Evolutionary conservation across 2,329 filamentous ascomycete species (phyloP).

Genomic region (Grosmannia serpens): DNA sequence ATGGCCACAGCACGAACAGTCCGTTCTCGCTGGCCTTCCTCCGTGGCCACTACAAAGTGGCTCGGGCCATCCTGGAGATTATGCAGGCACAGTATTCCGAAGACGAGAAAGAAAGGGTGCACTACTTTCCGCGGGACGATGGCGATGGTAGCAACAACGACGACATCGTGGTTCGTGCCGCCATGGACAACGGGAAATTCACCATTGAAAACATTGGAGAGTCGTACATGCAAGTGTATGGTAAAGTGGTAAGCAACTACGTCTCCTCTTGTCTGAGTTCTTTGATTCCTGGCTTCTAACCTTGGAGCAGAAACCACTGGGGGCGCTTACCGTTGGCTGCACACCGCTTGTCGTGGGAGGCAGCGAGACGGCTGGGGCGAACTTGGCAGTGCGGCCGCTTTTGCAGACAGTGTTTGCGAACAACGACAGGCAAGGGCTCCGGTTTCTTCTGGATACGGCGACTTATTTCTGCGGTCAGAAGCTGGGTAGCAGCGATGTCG

Average conservation of each 20-base stretch:
- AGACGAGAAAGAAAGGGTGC: slow-evolving; percentile 36
- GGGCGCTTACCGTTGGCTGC: slow-evolving; percentile 33
- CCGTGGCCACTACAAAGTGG: slow-evolving; percentile 51
- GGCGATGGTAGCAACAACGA: too few relatives aligned
- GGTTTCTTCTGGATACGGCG: slow-evolving; percentile 44
- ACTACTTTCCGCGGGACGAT: slow-evolving; percentile 24
- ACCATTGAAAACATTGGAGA: slow-evolving; percentile 42
- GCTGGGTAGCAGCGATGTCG: slow-evolving; percentile 12
- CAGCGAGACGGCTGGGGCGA: slow-evolving; percentile 16
- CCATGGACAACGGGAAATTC: too few relatives aligned
- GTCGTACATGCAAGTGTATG: slow-evolving; percentile 56
- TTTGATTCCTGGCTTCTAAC: too few relatives aligned
- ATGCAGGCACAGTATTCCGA: slow-evolving; percentile 55
- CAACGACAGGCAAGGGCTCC: slow-evolving; percentile 43
- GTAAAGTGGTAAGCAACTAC: slow-evolving; percentile 24
- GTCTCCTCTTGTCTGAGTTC: too few relatives aligned
- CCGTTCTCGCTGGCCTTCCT: slow-evolving; percentile 60
- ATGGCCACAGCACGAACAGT: slow-evolving; percentile 24
- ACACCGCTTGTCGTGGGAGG: slow-evolving; percentile 22
- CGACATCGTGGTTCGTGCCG: too few relatives aligned
- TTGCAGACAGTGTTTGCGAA: slow-evolving; percentile 35
- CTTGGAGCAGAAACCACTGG: slow-evolving; percentile 31
- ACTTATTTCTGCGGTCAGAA: slow-evolving; percentile 20
- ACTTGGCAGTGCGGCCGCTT: slow-evolving; percentile 14
- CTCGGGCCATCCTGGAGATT: slow-evolving; percentile 58